Percentiles rank a stretch among this genome's conserved stretches.
Conservation (phyloP, 139 green algal genomes). For the Coelastrella sp. region DNA sequence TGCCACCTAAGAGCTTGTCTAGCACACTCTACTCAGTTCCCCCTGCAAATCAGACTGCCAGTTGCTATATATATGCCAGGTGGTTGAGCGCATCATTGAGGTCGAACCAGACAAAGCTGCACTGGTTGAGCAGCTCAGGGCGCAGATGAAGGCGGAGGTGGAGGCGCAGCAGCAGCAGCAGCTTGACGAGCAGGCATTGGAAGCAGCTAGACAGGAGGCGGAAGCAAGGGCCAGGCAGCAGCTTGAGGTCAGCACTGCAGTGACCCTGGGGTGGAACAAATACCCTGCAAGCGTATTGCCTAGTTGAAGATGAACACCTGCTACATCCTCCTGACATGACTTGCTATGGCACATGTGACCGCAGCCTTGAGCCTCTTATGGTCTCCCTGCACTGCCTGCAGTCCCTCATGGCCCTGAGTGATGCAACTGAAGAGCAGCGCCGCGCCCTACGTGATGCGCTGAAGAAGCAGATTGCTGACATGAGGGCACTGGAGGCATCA, state of each 20-base stretch:
- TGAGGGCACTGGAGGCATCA: slow-evolving; percentile 36
- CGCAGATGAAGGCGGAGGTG: slow-evolving; percentile 70
- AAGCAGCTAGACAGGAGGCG: slow-evolving; percentile 58
- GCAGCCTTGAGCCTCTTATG: too few relatives aligned
- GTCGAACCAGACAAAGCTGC: slow-evolving; percentile 65
- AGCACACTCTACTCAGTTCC: too few relatives aligned
- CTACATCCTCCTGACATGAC: too few relatives aligned
- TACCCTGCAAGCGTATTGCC: too few relatives aligned
- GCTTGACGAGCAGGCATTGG: slow-evolving; percentile 52
- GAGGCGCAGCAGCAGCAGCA: slow-evolving; percentile 50
- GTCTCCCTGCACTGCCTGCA: slow-evolving; percentile 29
- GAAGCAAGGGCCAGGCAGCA: slow-evolving; percentile 59
- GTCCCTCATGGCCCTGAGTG: slow-evolving; percentile 60
- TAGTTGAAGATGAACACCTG: too few relatives aligned
- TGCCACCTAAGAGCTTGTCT: too few relatives aligned
- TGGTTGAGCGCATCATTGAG: slow-evolving; percentile 64
- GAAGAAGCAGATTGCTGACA: slow-evolving; percentile 57
- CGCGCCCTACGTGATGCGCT: slow-evolving; percentile 57
- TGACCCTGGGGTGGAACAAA: too few relatives aligned
- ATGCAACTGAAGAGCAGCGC: slow-evolving; percentile 58
- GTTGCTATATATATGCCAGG: too few relatives aligned
- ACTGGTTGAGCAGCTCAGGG: slow-evolving; percentile 61
- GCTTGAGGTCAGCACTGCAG: slow-evolving; percentile 65
- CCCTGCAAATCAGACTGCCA: not conserved
- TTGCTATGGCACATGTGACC: too few relatives aligned